phyloP scores from a whole-genome alignment of 352 stramenopile genomes.

The Phytophthora uliginosa region DNA sequence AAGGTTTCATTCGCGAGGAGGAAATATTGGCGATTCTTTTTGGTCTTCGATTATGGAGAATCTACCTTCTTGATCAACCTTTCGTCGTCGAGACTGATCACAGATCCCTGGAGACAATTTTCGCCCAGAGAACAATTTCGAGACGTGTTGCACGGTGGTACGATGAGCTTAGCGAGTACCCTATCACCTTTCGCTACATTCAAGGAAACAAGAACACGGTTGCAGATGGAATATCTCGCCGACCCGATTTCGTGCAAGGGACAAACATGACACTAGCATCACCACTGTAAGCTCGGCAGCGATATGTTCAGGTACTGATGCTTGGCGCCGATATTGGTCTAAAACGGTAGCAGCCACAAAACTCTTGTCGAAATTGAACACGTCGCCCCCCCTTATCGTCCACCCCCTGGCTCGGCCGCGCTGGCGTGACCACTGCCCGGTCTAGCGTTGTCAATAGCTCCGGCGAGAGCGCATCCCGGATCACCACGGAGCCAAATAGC shows the following conservation, averaged over 20 bases:
- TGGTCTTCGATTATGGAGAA: conserved; percentile 14
- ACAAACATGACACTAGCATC: background rate
- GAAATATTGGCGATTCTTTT: conserved; percentile 23
- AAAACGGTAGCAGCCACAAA: background rate
- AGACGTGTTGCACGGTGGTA: conserved; percentile 14
- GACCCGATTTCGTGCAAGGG: conserved; percentile 11
- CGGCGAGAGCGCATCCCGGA: background rate
- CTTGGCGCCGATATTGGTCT: background rate
- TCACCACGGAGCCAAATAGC: background rate
- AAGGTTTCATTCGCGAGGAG: conserved; percentile 22
- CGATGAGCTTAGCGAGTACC: conserved; percentile 19
- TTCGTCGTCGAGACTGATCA: conserved; percentile 25
- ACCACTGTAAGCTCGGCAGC: no score
- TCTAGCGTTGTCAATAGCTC: background rate
- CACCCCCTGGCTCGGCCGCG: background rate
- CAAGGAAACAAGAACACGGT: conserved; percentile 5
- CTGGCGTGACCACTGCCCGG: background rate
- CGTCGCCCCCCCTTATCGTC: no score
- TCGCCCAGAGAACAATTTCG: conserved; percentile 20
- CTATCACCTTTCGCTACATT: conserved; percentile 17
- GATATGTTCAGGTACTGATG: no score
- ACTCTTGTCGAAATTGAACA: no score
- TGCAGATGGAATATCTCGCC: conserved; percentile 20
- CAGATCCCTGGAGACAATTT: conserved; percentile 11
- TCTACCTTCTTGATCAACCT: conserved; percentile 16